Evolutionary conservation across 129 eudicot species (phyloP).

Genomic region (Pulicaria dysenterica): DNA sequence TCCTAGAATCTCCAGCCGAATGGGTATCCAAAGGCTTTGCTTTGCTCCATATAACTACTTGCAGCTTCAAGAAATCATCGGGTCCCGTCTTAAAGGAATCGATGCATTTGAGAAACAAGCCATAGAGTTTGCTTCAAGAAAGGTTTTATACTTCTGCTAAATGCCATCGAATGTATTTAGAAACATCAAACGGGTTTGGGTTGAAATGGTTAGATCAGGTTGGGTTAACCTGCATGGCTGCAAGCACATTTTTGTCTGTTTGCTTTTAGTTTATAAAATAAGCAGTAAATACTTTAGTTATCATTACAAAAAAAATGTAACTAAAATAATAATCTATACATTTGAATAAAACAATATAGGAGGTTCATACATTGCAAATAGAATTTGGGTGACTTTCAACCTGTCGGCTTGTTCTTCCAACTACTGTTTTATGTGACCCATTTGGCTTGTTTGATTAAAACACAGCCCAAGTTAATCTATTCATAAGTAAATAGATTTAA

Average conservation of each 20-base stretch:
- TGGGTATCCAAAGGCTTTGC: constrained; percentile 97
- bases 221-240: background rate
- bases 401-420: background rate
- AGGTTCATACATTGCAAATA: constrained; percentile 1
- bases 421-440: background rate
- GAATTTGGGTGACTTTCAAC: constrained; percentile 1
- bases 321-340: too few species aligned
- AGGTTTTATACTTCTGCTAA: constrained; percentile 48
- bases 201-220: constrained; percentile 5
- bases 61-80: constrained; percentile 98
- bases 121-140: constrained; percentile 95
- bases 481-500: constrained; percentile 12
- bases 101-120: constrained; percentile 95
- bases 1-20: constrained; percentile 91
- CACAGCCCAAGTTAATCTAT: background rate
- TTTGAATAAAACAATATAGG: background rate
- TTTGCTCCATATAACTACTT: constrained; percentile 89
- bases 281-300: too few species aligned
- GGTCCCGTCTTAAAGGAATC: constrained; percentile 86
- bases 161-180: background rate
- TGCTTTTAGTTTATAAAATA: background rate
- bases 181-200: background rate
- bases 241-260: background rate
- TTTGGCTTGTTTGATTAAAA: background rate
- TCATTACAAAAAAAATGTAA: too few species aligned